Evolutionary conservation across 116 monocot species (phyloP), one percentile per base, ranked within the genome.

Genomic region (Dioscorea cayenensis): DNA sequence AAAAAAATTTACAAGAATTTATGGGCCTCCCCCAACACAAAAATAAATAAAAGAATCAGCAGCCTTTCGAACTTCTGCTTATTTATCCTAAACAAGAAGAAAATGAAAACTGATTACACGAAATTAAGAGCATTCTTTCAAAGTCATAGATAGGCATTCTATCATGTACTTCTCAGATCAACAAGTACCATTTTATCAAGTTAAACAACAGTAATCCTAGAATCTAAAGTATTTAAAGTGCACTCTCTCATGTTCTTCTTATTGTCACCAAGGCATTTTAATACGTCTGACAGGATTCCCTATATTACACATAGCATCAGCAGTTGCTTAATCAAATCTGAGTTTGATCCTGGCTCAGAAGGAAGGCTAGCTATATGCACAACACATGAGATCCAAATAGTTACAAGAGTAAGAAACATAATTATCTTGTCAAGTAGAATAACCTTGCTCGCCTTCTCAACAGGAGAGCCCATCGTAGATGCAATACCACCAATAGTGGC

Each of bases 371-470:
- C n/a, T n/a, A n/a, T n/a, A n/a, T n/a, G n/a, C n/a, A n/a, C n/a
- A n/a, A n/a, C n/a, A n/a, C n/a, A n/a, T n/a, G n/a, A n/a, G n/a
- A n/a, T n/a, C n/a, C n/a, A n/a, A n/a, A n/a, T 17, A 17, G 19
- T 14, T 4, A 19, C 14, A 55, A 17, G 18, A 55, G 19, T 1
- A 55, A 55, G 4, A 55, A 62, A 62, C 10, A 7, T 20, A 62
- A 62, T 17, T 62, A 1, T 62, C 27, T 64, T 13, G 18, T 70
- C 16, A 17, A 52, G 32, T 29, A 36, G 36, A 52, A 28, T 28
- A 77, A 97, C 99, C 94, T 99, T 99, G 94, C 99, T 99, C 28
- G 99, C 83, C 77, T 99, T 99, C 79, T 99, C 99, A 81, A 94
- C 77, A 62, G 94, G 73, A 73, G 87, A 83, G 43, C 99, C 99